A percentile compares a stretch with the other conserved stretches of the same genome.
These are phyloP conservation scores for Salmacisia buchloeana DNA, from an alignment of 1,284 basidiomycete species.

Conservation along the genomic window DNA sequence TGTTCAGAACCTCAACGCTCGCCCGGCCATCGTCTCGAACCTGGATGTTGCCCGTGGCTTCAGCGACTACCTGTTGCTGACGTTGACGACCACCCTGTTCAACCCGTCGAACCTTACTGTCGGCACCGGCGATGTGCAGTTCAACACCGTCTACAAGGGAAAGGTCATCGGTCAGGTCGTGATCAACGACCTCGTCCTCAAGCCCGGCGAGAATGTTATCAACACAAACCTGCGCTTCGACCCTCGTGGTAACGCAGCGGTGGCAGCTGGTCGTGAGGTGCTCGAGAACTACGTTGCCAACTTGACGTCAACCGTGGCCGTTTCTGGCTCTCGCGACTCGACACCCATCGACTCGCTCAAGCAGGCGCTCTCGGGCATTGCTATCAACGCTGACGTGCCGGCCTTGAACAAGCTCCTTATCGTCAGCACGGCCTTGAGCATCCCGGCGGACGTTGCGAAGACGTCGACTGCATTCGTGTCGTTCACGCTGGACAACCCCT, in stretches of 20 bases:
- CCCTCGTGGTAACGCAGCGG: constrained; percentile 60
- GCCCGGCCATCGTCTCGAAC: constrained; percentile 60
- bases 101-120: constrained; percentile 65
- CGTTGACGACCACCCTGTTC: constrained; percentile 54
- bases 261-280: constrained; percentile 58
- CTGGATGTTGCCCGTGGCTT: constrained; percentile 69
- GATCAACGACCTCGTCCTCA: constrained; percentile 52
- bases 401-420: constrained; percentile 65
- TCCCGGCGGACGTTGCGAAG: constrained; percentile 20
- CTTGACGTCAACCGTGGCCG: constrained; percentile 59
- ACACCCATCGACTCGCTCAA: constrained; percentile 65
- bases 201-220: constrained; percentile 30
- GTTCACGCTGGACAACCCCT: constrained; percentile 62
- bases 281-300: constrained; percentile 70
- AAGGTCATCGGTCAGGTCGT: constrained; percentile 62
- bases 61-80: constrained; percentile 66
- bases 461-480: constrained; percentile 30
- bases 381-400: constrained; percentile 63
- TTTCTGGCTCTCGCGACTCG: constrained; percentile 60
- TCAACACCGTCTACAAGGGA: constrained; percentile 60
- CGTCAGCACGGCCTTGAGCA: constrained; percentile 22
- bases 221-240: constrained; percentile 62
- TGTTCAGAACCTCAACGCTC: constrained; percentile 63
- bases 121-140: constrained; percentile 63
- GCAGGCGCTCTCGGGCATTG: constrained; percentile 63